Evolutionary conservation across 495 filamentous ascomycete genomes (phyloP).

Genomic region (Podospora tetraspora): DNA sequence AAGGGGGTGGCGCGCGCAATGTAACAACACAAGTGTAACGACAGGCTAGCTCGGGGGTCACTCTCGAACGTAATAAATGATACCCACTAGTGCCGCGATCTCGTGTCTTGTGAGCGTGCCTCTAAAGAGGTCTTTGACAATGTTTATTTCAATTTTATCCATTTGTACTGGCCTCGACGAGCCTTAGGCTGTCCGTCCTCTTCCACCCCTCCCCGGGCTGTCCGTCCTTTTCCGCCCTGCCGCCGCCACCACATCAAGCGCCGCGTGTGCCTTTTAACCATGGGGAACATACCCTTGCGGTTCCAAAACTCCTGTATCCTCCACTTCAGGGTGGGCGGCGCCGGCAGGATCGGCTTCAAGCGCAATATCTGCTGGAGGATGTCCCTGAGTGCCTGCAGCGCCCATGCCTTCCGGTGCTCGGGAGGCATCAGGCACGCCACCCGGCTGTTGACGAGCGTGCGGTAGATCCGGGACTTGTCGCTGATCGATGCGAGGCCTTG

Average conservation of each 20-base stretch:
- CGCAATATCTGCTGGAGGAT: background rate
- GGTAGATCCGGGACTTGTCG: background rate
- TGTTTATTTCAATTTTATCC: background rate
- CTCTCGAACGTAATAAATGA: background rate
- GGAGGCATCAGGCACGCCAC: background rate
- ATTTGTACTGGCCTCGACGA: too few species aligned
- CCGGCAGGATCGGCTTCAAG: background rate
- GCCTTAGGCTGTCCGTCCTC: too few species aligned
- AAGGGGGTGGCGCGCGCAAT: background rate
- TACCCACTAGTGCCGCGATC: background rate
- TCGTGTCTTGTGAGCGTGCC: background rate
- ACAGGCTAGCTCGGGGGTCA: background rate
- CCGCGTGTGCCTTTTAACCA: background rate
- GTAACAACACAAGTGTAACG: background rate
- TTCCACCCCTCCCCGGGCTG: too few species aligned
- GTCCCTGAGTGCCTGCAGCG: background rate
- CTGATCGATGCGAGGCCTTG: background rate
- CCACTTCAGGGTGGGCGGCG: background rate
- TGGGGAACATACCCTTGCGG: too few species aligned
- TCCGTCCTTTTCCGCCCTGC: background rate
- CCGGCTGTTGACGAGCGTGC: background rate
- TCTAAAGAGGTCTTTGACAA: background rate
- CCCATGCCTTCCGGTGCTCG: background rate
- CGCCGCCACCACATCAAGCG: too few species aligned
- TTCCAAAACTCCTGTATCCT: background rate